phyloP scores from a whole-genome alignment of 1,284 basidiomycete species.

The Macrocystidia cucumis region DNA sequence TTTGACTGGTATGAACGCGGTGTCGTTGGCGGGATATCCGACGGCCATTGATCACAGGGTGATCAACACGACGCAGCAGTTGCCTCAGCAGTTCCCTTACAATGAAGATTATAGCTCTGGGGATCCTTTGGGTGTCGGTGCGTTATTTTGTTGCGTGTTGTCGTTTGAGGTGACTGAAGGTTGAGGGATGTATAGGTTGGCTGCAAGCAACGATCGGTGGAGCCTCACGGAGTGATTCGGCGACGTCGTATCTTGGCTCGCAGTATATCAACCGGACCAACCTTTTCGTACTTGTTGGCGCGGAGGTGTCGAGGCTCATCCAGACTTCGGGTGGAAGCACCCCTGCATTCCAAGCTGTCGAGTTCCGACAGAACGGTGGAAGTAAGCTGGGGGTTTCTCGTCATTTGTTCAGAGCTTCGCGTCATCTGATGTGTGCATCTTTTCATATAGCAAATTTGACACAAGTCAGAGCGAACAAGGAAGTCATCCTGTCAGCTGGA shows the following conservation, averaged over 20 bases:
- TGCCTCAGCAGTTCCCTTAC: constrained; percentile 19
- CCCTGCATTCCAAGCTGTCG: constrained; percentile 22
- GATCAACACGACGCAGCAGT: constrained; percentile 16
- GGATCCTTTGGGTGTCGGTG: constrained; percentile 20
- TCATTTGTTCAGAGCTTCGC: too few species aligned
- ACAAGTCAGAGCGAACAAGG: constrained; percentile 22
- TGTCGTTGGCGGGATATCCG: constrained; percentile 18
- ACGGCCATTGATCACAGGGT: constrained; percentile 16
- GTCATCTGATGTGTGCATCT: background rate
- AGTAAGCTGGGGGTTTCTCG: background rate
- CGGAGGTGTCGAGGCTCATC: constrained; percentile 29
- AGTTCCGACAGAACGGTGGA: constrained; percentile 2
- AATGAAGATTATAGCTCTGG: constrained; percentile 24
- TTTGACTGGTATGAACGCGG: constrained; percentile 17
- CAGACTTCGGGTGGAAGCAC: constrained; percentile 14
- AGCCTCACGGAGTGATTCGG: constrained; percentile 22
- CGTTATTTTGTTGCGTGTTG: constrained; percentile 5
- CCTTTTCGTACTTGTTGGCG: constrained; percentile 32
- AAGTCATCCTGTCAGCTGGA: constrained; percentile 37
- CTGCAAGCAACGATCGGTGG: constrained; percentile 5
- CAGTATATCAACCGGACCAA: constrained; percentile 24
- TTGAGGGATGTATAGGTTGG: constrained; percentile 6
- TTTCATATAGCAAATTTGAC: constrained; percentile 2
- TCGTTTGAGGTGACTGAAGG: constrained; percentile 1
- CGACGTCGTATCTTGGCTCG: constrained; percentile 29